phyloP scores from a whole-genome alignment of 306 rosid species.

The Quercus agrifolia region DNA sequence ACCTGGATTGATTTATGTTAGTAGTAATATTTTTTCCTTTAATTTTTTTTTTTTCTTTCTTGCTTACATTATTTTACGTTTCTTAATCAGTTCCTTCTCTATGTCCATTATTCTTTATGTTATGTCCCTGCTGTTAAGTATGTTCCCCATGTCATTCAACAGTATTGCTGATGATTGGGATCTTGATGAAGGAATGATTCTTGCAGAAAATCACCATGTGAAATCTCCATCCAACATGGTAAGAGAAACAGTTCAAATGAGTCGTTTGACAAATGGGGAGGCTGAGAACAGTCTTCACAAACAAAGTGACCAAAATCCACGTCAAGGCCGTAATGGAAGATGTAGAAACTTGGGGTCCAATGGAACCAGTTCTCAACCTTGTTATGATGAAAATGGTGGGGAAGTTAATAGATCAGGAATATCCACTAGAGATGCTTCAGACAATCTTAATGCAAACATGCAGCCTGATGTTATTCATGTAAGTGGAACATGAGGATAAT shows the following conservation, averaged over 20 bases:
- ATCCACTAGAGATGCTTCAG: too few relatives aligned
- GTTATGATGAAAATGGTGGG: conserved; percentile 25
- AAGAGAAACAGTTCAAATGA: conserved; percentile 35
- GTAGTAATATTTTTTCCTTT: background rate
- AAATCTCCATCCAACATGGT: conserved; percentile 28
- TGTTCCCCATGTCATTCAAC: background rate
- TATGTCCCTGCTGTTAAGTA: background rate
- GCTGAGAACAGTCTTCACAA: conserved; percentile 47
- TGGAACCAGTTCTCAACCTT: conserved; percentile 22
- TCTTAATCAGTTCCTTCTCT: background rate
- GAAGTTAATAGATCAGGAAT: background rate
- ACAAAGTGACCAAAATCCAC: conserved; percentile 28
- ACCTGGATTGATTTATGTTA: too few relatives aligned
- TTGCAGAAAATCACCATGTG: conserved; percentile 30
- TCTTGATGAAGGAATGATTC: conserved; percentile 30
- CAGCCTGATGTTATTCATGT: conserved; percentile 32
- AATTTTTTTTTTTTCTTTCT: background rate
- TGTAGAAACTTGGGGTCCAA: conserved; percentile 30
- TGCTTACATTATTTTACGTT: background rate
- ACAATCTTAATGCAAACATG: too few relatives aligned
- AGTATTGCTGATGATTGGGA: conserved; percentile 1
- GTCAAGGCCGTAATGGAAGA: conserved; percentile 29
- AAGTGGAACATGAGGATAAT: conserved; percentile 12
- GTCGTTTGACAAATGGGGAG: conserved; percentile 43
- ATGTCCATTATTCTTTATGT: background rate